A percentile compares a stretch with the other conserved stretches of the same genome.
These are phyloP conservation scores for Thermothelomyces thermophilus DNA, from an alignment of 2,329 filamentous ascomycete species.

Conservation along the genomic window DNA sequence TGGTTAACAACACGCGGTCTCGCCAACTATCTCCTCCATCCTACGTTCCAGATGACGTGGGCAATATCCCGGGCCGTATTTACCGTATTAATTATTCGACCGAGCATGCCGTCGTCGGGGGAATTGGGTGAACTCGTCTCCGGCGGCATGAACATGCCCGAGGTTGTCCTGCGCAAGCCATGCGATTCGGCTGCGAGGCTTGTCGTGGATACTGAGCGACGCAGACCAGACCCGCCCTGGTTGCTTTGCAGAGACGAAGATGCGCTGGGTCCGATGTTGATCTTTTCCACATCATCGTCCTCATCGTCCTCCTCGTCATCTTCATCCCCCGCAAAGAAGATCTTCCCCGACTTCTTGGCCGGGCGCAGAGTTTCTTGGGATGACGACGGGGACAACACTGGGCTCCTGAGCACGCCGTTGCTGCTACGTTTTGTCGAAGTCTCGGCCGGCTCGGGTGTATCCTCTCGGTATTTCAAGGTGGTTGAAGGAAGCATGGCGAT, in stretches of 20 bases:
- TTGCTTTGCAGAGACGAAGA: slow-evolving; percentile 20
- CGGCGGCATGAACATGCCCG: slow-evolving; percentile 87
- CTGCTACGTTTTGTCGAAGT: slow-evolving; percentile 57
- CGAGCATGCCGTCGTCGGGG: slow-evolving; percentile 60
- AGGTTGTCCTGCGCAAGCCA: slow-evolving; percentile 70
- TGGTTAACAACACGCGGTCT: slow-evolving; percentile 27
- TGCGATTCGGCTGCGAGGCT: slow-evolving; percentile 46
- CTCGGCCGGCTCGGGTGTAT: slow-evolving; percentile 61
- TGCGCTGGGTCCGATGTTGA: slow-evolving; percentile 14
- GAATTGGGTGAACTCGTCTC: slow-evolving; percentile 62
- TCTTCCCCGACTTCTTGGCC: slow-evolving; percentile 57
- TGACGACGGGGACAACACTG: slow-evolving; percentile 61
- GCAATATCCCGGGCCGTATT: slow-evolving; percentile 66
- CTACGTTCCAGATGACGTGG: slow-evolving; percentile 66
- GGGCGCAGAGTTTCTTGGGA: slow-evolving; percentile 79
- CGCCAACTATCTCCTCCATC: slow-evolving; percentile 48
- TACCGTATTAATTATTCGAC: slow-evolving; percentile 73
- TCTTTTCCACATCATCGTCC: slow-evolving; percentile 32
- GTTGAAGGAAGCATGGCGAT: slow-evolving; percentile 86
- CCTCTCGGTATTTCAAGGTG: slow-evolving; percentile 75
- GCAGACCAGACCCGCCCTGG: slow-evolving; percentile 31
- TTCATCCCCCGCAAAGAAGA: slow-evolving; percentile 57
- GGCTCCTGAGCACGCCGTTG: slow-evolving; percentile 37
- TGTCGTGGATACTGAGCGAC: slow-evolving; percentile 42
- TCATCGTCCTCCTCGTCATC: slow-evolving; percentile 54